A percentile compares a stretch with the other conserved stretches of the same genome.
Conservation (phyloP, 179 eudicot genomes). For the Spinacia oleracea region DNA sequence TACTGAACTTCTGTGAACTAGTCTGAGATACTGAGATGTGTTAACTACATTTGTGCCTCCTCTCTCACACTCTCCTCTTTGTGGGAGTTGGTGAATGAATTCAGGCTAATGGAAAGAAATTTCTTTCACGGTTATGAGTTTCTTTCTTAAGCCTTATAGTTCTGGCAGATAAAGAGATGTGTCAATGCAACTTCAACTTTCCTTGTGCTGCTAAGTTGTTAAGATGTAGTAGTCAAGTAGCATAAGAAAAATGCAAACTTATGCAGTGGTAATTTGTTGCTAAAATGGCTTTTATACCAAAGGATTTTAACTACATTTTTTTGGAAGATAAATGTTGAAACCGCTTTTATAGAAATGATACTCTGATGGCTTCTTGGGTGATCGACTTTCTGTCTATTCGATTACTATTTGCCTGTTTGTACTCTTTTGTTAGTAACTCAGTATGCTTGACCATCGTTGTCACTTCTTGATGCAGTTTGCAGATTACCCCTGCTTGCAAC, state of each 20-base stretch:
- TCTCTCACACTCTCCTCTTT: neutral
- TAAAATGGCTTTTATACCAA: neutral
- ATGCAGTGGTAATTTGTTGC: neutral
- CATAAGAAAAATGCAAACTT: neutral
- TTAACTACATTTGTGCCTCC: neutral
- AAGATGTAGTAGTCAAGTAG: neutral
- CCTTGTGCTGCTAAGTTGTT: neutral
- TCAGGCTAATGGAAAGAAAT: neutral
- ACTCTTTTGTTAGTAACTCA: neutral
- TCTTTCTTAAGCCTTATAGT: neutral
- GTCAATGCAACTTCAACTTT: neutral
- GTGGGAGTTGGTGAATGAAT: no score
- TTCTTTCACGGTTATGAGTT: neutral
- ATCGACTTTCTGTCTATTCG: neutral
- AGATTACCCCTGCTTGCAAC: constrained; percentile 97
- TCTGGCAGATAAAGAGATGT: neutral
- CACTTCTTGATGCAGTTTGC: constrained; percentile 70
- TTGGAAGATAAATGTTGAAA: neutral
- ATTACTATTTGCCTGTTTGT: neutral
- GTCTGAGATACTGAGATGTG: neutral
- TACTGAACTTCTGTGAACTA: neutral
- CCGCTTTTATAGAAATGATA: neutral
- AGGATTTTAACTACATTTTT: neutral
- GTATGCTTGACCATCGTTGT: constrained; percentile 14
- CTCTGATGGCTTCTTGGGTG: constrained; percentile 1